Base-by-base conservation (phyloP, 257 asterid species). In the Solanum acaule region DNA sequence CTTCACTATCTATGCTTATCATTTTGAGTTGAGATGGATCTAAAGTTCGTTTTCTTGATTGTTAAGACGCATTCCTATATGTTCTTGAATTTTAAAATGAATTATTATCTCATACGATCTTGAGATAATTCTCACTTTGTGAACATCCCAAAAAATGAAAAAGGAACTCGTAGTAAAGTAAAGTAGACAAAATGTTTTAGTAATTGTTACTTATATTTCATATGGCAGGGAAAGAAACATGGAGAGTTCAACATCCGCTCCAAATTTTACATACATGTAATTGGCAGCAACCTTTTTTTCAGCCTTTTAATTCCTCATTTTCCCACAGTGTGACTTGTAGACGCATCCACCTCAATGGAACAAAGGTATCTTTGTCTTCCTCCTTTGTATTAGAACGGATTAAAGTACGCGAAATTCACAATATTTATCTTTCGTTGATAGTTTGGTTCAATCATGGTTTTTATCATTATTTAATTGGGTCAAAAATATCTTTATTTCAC, bases 281-380 rank as follows among this genome's bases (percentile, higher is more conserved):
- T 72, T 31, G 67, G 86, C 27, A 92, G 20, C 90, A 25, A 81
- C 18, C 42, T 20, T 23, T 52, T 72, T 25, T 76, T 86, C 87
- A 67, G 84, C 87, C 40, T 37, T 35, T 78, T n/a, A 82, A 42
- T 44, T 87, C 79, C 84, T 78, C 90, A 82, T 11, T 84, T 77
- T 56, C 75, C 75, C 90, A 29, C 71, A 89, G 42, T 73, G 38
- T 76, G 29, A 73, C 83, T 85, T 35, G 14, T 29, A 35, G 31
- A 61, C 86, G 76, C 72, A 83, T 23, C 83, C 91, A 81, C 87
- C 72, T 33, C 86, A 34, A 83, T 83, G 82, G 77, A 67, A 42
- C 71, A 49, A 91, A 90, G 94, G 98, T 94, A 90, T 87, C 38
- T 15, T 38, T 46, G 44, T 49, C 38, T n/a, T n/a, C n/a, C n/a